Evolutionary conservation across 345 rosid species (phyloP), one percentile per base, ranked within the genome.

Genomic region (Hibiscus syriacus): DNA sequence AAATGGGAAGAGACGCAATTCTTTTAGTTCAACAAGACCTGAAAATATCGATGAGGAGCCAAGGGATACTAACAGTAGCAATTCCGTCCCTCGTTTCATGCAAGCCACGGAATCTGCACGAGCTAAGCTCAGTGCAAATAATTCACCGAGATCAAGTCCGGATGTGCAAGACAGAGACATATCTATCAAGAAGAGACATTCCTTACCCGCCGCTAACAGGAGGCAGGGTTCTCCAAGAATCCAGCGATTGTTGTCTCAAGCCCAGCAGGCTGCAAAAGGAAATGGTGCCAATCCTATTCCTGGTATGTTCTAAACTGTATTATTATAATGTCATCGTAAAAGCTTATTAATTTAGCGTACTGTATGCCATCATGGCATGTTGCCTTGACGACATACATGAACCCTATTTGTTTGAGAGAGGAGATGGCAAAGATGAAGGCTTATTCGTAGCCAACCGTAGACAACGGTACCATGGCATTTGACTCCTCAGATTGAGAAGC

Each of bases 111-210:
- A 92, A 80, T 90, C 99, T 26, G 99, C 96, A 20, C 86, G 79
- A 81, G 97, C 97, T 29, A 95, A 95, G 88, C 50, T 92, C 67
- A 78, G 80, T 56, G 82, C 90, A 11, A 89, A 80, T 71, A 95
- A 73, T 78, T 90, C 97, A 1, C 99, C 99, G 16, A 85, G 96
- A 74, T 92, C 98, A 65, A 92, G 98, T 73, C 99, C 99, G 29
- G 98, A 92, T 67, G 77, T 86, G 73, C 92, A 83, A 3, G 99
- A 92, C 53, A 82, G 85, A 83, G 99, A 95, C 4, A 72, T 71
- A 59, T 78, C 78, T 55, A 26, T 70, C 64, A 92, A 95, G 88
- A 95, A 95, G 83, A 85, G 98, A 60, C 97, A 85, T 76, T 94
- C 99, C 19, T 77, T 92, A 66, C 96, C 99, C 52, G 90, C 80